Evolutionary conservation across 169 alveolate species (phyloP).

Genomic region (Besnoitia besnoiti): DNA sequence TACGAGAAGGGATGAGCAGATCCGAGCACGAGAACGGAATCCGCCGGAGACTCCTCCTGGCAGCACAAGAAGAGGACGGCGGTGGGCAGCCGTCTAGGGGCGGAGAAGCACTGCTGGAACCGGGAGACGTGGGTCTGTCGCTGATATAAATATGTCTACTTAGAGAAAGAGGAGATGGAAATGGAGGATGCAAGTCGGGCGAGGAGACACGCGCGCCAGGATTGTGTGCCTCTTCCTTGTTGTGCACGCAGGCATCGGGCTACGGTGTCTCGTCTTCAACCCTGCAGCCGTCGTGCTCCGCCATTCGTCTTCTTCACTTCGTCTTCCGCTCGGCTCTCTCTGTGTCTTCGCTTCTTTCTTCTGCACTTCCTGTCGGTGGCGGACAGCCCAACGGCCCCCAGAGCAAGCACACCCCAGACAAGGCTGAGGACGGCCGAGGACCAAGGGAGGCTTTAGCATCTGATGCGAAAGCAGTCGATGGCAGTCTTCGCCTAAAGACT

Average conservation of each 20-base stretch:
- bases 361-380: neutral
- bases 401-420: neutral
- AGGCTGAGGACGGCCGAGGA: neutral
- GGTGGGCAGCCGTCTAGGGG: neutral
- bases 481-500: neutral
- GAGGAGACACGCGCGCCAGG: no score
- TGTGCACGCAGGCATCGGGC: neutral
- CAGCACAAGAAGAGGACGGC: neutral
- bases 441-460: neutral
- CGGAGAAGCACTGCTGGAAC: neutral
- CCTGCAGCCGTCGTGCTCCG: neutral
- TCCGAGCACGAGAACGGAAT: neutral
- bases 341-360: neutral
- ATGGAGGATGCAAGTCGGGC: no score
- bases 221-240: no score
- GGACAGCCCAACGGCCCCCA: neutral
- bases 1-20: neutral
- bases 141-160: no score
- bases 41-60: no score
- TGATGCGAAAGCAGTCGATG: neutral
- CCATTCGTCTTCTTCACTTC: conserved; percentile 32
- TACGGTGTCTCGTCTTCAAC: neutral
- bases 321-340: neutral
- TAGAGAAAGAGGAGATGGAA: neutral
- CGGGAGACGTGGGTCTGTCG: no score